phyloP scores from a whole-genome alignment of 1,284 basidiomycete genomes.

The Tremellales sp. region DNA sequence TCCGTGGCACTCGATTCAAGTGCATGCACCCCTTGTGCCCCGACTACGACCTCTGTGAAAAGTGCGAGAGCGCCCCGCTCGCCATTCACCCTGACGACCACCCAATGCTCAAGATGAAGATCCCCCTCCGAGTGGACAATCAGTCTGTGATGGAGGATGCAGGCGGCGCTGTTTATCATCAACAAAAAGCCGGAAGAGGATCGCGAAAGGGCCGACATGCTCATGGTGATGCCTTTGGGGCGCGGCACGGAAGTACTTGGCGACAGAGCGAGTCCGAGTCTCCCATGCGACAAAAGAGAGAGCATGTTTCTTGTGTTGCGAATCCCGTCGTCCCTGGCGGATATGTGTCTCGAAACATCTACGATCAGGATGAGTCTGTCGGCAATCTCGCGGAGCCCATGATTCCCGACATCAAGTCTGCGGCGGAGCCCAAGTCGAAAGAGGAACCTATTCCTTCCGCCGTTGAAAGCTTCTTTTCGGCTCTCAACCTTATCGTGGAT shows the following conservation, averaged over 20 bases:
- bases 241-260: constrained; percentile 15
- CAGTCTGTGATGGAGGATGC: constrained; percentile 24
- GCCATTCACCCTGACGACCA: constrained; percentile 69
- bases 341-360: constrained; percentile 11
- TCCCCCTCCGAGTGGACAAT: constrained; percentile 35
- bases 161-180: no score
- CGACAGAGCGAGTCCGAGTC: constrained; percentile 10
- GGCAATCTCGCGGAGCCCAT: constrained; percentile 16
- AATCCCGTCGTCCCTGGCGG: constrained; percentile 16
- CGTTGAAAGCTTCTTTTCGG: no score
- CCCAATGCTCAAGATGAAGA: constrained; percentile 72
- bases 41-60: constrained; percentile 77
- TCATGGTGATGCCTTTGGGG: constrained; percentile 20
- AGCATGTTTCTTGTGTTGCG: constrained; percentile 5
- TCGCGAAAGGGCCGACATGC: no score
- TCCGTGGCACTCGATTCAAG: constrained; percentile 52
- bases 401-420: constrained; percentile 19
- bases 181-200: not conserved
- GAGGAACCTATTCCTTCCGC: no score
- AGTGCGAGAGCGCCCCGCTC: constrained; percentile 76
- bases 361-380: constrained; percentile 13
- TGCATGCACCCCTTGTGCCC: constrained; percentile 72
- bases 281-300: constrained; percentile 6
- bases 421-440: constrained; percentile 10
- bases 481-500: no score